Evolutionary conservation across 768 basidiomycete genomes (phyloP), one percentile per base, ranked within the genome.

Genomic region (Podaxis rugospora): DNA sequence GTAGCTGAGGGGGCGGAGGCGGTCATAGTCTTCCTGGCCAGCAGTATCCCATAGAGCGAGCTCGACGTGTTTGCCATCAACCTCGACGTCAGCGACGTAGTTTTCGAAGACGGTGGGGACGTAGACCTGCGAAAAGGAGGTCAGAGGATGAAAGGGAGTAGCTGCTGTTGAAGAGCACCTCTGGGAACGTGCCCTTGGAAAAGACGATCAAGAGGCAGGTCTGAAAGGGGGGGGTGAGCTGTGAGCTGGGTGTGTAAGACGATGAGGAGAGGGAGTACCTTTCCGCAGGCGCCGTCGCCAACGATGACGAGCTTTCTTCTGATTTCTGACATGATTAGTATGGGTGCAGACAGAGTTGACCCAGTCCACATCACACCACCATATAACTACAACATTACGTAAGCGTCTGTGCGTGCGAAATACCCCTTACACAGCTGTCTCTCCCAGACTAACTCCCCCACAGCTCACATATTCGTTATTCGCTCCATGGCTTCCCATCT

Each of bases 61-160:
- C 77, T 99, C 97, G 68, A 98, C 95, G 72, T 95, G 93, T 80
- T 96, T 98, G 67, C 93, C 93, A 70, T 98, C 96, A 63, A 98
- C 95, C 75, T 98, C 94, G 53, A 98, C 95, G 74, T 98, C 95
- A 67, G 96, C 96, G 59, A 97, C 96, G 75, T 98, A 97, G 86
- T 98, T 98, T 83, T 99, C 97, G 68, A 98, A 99, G 55, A 99
- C 97, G 62, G 97, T 99, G 53, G 97, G 97, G 64, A 98, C 95
- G 72, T 98, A 98, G 68, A 98, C 97, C 96, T 98, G 66, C 5
- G 39, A 37, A 13, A 10, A 63, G 49, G 37, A 1, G 27, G 46
- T 44, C 21, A 57, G 23, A 27, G 47, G 35, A 50, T 27, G 23
- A 47, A 46, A 53, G 27, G 52, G 50, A 37, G 32, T 23, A 11